Conservation (phyloP, 2,329 filamentous ascomycete genomes). For the Fusarium mundagurra region DNA sequence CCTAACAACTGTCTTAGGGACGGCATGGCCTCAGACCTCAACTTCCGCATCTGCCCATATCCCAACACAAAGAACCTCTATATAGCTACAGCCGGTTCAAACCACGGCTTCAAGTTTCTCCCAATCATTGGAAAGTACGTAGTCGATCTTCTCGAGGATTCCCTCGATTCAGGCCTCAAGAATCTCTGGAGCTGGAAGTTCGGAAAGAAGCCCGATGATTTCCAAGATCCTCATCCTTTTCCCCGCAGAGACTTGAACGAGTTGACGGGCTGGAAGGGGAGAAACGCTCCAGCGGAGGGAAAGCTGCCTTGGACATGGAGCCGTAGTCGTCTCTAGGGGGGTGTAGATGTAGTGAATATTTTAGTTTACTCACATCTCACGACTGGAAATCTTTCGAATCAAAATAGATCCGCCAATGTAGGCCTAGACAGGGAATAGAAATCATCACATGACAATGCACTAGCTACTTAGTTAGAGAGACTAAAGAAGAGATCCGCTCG, state of each 20-base stretch:
- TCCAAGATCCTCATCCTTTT: slow-evolving; percentile 36
- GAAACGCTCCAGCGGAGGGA: slow-evolving; percentile 32
- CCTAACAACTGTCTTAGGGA: slow-evolving; percentile 35
- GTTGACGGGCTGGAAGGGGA: slow-evolving; percentile 35
- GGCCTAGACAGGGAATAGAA: background rate
- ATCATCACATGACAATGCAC: slow-evolving; percentile 25
- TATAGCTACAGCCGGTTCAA: slow-evolving; percentile 61
- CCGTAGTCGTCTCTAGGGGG: slow-evolving; percentile 24
- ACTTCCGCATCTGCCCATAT: slow-evolving; percentile 40
- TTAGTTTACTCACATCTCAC: slow-evolving; percentile 16
- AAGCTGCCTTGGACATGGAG: slow-evolving; percentile 40
- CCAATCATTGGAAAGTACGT: slow-evolving; percentile 63
- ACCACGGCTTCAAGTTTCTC: slow-evolving; percentile 64
- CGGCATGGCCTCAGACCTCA: slow-evolving; percentile 44
- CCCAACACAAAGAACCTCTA: slow-evolving; percentile 50
- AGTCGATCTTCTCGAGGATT: slow-evolving; percentile 42
- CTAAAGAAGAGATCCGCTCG: background rate
- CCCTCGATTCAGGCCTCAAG: slow-evolving; percentile 51
- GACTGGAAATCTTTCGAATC: background rate
- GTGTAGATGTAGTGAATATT: background rate
- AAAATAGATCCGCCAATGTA: slow-evolving; percentile 3
- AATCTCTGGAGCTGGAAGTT: slow-evolving; percentile 51
- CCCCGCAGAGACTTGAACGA: slow-evolving; percentile 32
- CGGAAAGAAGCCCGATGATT: slow-evolving; percentile 27
- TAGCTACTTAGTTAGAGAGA: slow-evolving; percentile 2